phyloP scores from a whole-genome alignment of 2,329 filamentous ascomycete species.

The Cyphellophora europaea region DNA sequence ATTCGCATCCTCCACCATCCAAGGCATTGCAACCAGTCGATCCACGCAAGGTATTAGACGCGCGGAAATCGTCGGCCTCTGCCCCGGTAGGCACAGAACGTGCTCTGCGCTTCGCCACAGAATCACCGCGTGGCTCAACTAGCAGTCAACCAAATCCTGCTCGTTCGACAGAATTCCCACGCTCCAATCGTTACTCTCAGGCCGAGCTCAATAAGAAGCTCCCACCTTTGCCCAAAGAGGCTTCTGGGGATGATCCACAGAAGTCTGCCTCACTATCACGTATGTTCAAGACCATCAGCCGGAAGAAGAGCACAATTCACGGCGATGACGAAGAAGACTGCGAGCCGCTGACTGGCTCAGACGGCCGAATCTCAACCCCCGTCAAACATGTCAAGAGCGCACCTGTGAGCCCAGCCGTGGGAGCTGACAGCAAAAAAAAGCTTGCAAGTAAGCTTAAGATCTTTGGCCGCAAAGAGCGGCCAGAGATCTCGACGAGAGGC shows the following conservation, averaged over 20 bases:
- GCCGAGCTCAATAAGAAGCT: conserved; percentile 15
- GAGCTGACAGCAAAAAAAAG: neutral
- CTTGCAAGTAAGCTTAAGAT: no score
- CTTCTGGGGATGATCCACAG: neutral
- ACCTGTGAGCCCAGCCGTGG: neutral
- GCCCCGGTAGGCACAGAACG: neutral
- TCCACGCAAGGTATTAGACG: neutral
- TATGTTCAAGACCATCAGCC: conserved; percentile 13
- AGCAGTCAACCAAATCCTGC: neutral
- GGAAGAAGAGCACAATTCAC: conserved; percentile 14
- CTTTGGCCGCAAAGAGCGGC: neutral
- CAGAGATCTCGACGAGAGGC: no score
- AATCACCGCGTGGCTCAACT: neutral
- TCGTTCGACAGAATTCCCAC: no score
- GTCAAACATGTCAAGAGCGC: neutral
- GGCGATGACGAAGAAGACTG: neutral
- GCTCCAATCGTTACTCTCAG: conserved; percentile 4
- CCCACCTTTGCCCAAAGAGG: conserved; percentile 10
- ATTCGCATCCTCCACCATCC: neutral
- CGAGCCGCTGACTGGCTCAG: neutral
- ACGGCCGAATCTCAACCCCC: neutral
- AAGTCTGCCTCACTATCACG: neutral
- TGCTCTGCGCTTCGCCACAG: neutral
- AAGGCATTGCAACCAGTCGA: neutral
- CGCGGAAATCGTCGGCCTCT: neutral